Base-by-base conservation (phyloP, 108 stramenopile genomes). In the Cyclotella atomus region DNA sequence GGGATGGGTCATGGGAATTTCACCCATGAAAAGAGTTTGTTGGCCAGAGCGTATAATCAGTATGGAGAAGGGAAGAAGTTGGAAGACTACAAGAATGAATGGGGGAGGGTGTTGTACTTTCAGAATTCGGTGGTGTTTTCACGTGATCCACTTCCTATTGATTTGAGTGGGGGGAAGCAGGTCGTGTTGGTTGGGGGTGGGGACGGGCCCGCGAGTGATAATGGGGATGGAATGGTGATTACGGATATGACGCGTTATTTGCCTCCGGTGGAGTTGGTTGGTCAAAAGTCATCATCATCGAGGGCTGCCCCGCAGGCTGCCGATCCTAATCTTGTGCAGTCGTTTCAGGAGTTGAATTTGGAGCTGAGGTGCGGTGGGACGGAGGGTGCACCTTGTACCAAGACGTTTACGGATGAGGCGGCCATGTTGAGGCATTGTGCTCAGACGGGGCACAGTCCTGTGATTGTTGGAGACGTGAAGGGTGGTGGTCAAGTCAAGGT, bases 301-400 rank as follows among this genome's bases (percentile, higher is more conserved):
- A 28, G 19, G 50, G 34, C 47, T 14, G 50, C 12, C n/a, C 75
- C n/a, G 23, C 50, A 25, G 68, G 21, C 46, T n/a, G n/a, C n/a
- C n/a, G n/a, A n/a, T n/a, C 50, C n/a, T 20, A 50, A 33, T 25
- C 24, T 36, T 68, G 62, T 17, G 49, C 74, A 27, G 63, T 84
- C 29, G 36, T 55, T 64, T 53, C 28, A 3, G 2, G 12, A 3
- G 70, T 71, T 62, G 82, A 82, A 41, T 12, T 41, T 41, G 12
- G 64, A 19, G 15, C 56, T 15, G 68, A 71, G 14, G 24, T 50
- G 46, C 76, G 88, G 0, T 84, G 83, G 46, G 68, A 45, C 23
- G 67, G 79, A n/a, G n/a, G n/a, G n/a, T n/a, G n/a, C n/a, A n/a
- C n/a, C n/a, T 52, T 85, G 85, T 57, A 79, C 85, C 6, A 78